Evolutionary conservation across 1,284 basidiomycete genomes (phyloP), one percentile per base, ranked within the genome.

Genomic region (Meira nashicola): DNA sequence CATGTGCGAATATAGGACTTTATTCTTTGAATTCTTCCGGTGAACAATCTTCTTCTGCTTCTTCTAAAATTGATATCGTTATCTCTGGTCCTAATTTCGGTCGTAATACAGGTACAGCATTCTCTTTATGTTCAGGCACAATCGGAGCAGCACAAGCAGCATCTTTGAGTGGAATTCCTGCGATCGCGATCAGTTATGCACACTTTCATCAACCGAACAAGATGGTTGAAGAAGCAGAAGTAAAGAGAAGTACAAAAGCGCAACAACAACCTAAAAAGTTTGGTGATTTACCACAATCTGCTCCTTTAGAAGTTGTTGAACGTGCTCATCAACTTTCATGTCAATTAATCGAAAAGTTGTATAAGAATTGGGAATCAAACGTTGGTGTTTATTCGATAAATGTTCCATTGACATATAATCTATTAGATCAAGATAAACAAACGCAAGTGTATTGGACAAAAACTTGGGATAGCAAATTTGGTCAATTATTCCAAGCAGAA

Each of bases 81-180:
- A 52, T 78, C 1, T 74, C 73, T 1, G 76, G 76, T 0, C 76
- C 76, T 39, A 78, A 78, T 63, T 76, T 68, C 59, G 76, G 76
- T 14, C 57, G 76, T 2, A 78, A 78, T 39, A 74, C 76, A 7
- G 76, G 76, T 10, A 71, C 73, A 0, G 73, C 76, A 1, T 78
- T 78, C 53, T 67, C 71, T 0, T 57, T 78, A 5, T 71, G 70
- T 11, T 74, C 71, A 2, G 76, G 76, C n/a, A 78, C 76, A 8
- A 53, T 78, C 2, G 76, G 74, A 12, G 76, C 69, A 0, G 76
- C 76, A 0, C 50, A 75, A 43, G 70, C 76, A 0, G 74, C 65
- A 0, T 63, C 74, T 1, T 59, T 77, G 10, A 56, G 68, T 2
- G 68, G 66, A n/a, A 65, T 71, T 1, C 61, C 63, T 8, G 63